Evolutionary conservation across 2,329 filamentous ascomycete genomes (phyloP), one percentile per base, ranked within the genome.

Genomic region (Cladosporium oxysporum): DNA sequence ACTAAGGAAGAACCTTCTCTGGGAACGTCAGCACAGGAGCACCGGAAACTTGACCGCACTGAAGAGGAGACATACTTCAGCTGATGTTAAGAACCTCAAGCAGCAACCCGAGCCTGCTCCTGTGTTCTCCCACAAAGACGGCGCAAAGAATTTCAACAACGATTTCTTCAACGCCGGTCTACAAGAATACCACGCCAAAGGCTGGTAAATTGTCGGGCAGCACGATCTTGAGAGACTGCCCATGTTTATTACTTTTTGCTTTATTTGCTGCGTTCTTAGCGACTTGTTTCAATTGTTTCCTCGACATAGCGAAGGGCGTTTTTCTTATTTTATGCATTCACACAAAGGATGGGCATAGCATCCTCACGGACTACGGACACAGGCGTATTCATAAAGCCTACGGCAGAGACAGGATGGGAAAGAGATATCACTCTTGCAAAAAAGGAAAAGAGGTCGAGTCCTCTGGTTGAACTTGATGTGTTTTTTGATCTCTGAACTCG

Each of bases 11-110:
- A 91, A 97, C 73, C 88, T 99, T 18, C 86, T 98, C 18, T 96
- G 92, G 91, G 95, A 99, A 78, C 90, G 95, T 62, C 92, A 96
- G 75, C 94, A 98, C 76, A 96, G 95, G 85, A 92, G 92, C 66
- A 90, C 91, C 37, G 94, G 92, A 8, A 91, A 90, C 73, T 93
- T 94, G 69, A 92, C 93, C 1, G 91, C 94, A 64, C 84, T 97
- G 66, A 96, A 97, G 83, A 88, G 94, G 69, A 86, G 92, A 67
- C 93, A 97, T 77, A 97, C 93, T 8, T 91, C 94, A 2, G 91
- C 94, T 70, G 93, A 97, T 75, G 88, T 97, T 69, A 91, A 91
- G 68, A 96, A 96, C 78, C 57, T 59, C 57, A 59, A 59, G 80
- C 88, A 95, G 77, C 92, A 90, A 74, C 91, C 92, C 5, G 89